Conservation (phyloP, 2,329 filamentous ascomycete genomes). For the Fusarium odoratissimum region DNA sequence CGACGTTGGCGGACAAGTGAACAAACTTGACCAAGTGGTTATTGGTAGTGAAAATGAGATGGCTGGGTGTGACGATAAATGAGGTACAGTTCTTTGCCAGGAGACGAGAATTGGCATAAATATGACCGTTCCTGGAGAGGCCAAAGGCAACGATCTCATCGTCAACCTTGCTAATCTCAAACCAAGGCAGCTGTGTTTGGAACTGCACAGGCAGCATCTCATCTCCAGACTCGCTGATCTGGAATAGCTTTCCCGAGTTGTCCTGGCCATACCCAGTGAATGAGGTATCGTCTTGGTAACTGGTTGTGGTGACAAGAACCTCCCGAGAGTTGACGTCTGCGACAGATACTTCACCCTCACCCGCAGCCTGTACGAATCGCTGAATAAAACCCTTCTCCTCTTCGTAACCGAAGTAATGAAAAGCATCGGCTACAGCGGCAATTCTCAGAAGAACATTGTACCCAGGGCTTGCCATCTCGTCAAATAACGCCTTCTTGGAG, state of each 20-base stretch:
- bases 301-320: slow-evolving; percentile 47
- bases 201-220: slow-evolving; percentile 55
- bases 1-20: slow-evolving; percentile 72
- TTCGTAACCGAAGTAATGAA: slow-evolving; percentile 49
- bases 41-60: slow-evolving; percentile 92
- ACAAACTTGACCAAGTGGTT: slow-evolving; percentile 95
- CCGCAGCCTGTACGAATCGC: slow-evolving; percentile 30
- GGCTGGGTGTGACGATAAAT: slow-evolving; percentile 81
- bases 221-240: slow-evolving; percentile 49
- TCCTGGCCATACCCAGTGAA: slow-evolving; percentile 59
- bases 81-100: slow-evolving; percentile 92
- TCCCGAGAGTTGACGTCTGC: slow-evolving; percentile 35
- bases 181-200: slow-evolving; percentile 63
- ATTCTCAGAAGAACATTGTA: slow-evolving; percentile 25
- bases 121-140: slow-evolving; percentile 78
- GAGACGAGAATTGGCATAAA: slow-evolving; percentile 81
- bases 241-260: slow-evolving; percentile 57
- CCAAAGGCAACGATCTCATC: slow-evolving; percentile 65
- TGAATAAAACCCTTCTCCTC: slow-evolving; percentile 44
- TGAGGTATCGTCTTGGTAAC: slow-evolving; percentile 46
- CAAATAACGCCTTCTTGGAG: slow-evolving; percentile 54
- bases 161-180: slow-evolving; percentile 58
- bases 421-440: slow-evolving; percentile 39
- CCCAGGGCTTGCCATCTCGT: slow-evolving; percentile 43
- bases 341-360: slow-evolving; percentile 27